Evolutionary conservation across 1,284 basidiomycete genomes (phyloP).

Genomic region (Trichosporon coremiiforme): DNA sequence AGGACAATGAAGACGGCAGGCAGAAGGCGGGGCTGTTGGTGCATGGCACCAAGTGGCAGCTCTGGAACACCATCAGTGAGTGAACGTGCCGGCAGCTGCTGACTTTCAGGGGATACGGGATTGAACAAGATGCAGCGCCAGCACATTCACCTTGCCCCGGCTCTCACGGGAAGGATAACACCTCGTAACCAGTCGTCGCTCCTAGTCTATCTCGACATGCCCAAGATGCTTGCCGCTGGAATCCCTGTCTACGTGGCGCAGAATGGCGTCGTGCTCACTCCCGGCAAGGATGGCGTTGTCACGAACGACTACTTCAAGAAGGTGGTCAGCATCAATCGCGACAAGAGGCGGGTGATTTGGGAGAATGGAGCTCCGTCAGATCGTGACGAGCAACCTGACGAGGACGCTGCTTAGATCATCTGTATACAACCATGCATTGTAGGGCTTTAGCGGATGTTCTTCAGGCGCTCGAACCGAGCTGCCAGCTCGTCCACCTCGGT

Average conservation of each 20-base stretch:
- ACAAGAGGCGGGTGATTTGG: constrained; percentile 43
- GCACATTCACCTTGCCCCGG: constrained; percentile 56
- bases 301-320: constrained; percentile 44
- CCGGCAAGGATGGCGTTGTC: constrained; percentile 47
- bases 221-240: constrained; percentile 36
- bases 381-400: constrained; percentile 23
- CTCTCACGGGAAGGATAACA: constrained; percentile 35
- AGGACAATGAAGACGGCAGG: constrained; percentile 42
- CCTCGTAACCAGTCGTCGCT: constrained; percentile 51
- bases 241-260: constrained; percentile 52
- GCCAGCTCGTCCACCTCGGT: constrained; percentile 51
- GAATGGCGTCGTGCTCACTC: constrained; percentile 55
- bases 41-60: constrained; percentile 53
- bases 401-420: neutral
- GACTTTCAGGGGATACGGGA: constrained; percentile 30
- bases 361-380: constrained; percentile 43
- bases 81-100: constrained; percentile 12
- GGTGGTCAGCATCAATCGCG: constrained; percentile 40
- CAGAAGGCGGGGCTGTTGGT: constrained; percentile 46
- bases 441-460: constrained; percentile 37
- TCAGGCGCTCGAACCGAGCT: constrained; percentile 48
- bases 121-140: constrained; percentile 53
- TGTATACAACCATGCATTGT: constrained; percentile 5
- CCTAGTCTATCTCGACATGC: constrained; percentile 53
- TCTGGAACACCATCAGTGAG: constrained; percentile 54